phyloP scores from a whole-genome alignment of 305 asterid genomes.

The Fraxinus latifolia region DNA sequence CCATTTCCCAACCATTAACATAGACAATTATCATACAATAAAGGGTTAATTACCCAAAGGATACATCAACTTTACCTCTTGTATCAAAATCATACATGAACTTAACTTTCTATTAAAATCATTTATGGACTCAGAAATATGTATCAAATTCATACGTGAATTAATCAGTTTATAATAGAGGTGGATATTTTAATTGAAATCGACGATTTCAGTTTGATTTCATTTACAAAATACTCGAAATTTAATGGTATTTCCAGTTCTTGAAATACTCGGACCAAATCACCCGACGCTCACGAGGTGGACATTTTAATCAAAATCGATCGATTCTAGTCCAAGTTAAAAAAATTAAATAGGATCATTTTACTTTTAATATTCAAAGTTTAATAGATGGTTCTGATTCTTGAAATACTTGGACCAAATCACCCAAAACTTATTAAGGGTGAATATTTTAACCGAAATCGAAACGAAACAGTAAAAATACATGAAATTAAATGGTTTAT shows the following conservation, averaged over 20 bases:
- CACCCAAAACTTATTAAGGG: neutral
- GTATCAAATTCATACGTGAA: neutral
- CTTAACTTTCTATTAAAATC: neutral
- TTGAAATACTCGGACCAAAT: neutral
- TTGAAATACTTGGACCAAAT: no score
- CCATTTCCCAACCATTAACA: neutral
- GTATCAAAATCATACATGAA: neutral
- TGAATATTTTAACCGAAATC: neutral
- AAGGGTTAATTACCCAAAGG: neutral
- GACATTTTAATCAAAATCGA: neutral
- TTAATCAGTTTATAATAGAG: neutral
- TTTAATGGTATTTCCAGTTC: no score
- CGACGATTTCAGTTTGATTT: no score
- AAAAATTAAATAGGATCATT: no score
- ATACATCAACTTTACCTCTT: no score
- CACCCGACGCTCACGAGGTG: neutral
- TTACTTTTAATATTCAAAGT: neutral
- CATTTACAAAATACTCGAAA: no score
- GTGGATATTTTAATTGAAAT: neutral
- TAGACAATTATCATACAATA: neutral
- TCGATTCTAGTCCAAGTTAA: neutral
- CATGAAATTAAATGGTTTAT: neutral
- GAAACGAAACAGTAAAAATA: neutral
- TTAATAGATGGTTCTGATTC: neutral
- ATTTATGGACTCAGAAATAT: neutral